Evolutionary conservation across 257 asterid species (phyloP), one percentile per base, ranked within the genome.

Genomic region (Cynanchum wilfordii): DNA sequence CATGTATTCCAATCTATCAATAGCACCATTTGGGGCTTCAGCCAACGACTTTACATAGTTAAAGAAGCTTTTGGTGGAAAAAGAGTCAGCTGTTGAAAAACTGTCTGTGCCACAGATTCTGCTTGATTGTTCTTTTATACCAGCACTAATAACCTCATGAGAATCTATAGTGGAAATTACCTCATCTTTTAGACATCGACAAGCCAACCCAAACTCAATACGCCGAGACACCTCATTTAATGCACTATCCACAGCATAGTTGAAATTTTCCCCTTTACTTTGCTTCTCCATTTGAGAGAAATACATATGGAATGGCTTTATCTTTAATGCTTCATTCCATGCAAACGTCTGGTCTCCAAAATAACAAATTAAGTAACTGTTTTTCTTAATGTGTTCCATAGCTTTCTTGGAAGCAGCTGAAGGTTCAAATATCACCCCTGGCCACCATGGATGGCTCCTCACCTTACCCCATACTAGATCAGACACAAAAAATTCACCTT

Each of bases 391-490:
- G 79, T 85, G 67, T 58, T 66, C 85, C 75, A 44, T 73, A 40
- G 93, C 96, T 64, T 77, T 80, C 62, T 80, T 74, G 0, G 98
- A 84, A 66, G 97, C 95, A 73, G 84, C 88, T 16, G 86, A 80
- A 65, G 95, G 87, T 51, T 81, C 84, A 76, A 88, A 77, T 77
- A 93, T 80, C 85, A 86, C 92, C 33, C 97, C 98, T 45, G 98
- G 98, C 97, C 98, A 93, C 98, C 98, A 93, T 5, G 96, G 97
- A 84, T 93, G 96, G 80, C 94, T 74, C 79, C 79, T 88, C 49
- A 93, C 98, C 83, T 93, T 93, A 60, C 92, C 96, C 98, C 98
- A 93, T 52, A 93, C 98, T 7, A 93, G 77, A 86, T 90, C 95
- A 20, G 87, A 84, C 78, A 74, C 78, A 13, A 66, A 56, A 84